These are phyloP conservation scores for Naegleria gruberi DNA, from an alignment of 208 protist species.

Conservation along the genomic window DNA sequence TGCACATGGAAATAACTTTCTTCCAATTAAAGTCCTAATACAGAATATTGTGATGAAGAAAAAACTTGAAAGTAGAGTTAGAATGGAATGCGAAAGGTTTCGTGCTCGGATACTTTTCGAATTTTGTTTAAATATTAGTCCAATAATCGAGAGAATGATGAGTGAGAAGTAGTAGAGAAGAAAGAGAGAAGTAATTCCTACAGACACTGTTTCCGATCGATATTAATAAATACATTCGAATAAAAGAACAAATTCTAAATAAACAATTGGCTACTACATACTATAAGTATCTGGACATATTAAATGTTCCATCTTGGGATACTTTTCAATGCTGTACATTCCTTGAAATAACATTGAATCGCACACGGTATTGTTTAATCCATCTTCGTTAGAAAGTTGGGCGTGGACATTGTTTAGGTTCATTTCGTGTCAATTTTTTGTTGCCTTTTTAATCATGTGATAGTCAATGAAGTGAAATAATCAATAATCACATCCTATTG, in stretches of 20 bases:
- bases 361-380: too few relatives aligned
- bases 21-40: background rate
- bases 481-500: too few relatives aligned
- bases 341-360: too few relatives aligned
- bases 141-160: background rate
- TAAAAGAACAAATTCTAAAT: background rate
- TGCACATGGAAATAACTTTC: background rate
- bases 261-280: background rate
- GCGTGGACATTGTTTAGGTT: too few relatives aligned
- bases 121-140: background rate
- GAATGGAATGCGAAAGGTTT: background rate
- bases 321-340: background rate
- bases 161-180: background rate
- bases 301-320: background rate
- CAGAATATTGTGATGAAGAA: background rate
- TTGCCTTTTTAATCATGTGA: too few relatives aligned
- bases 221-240: background rate
- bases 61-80: background rate
- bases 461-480: too few relatives aligned
- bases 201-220: background rate
- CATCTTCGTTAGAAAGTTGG: too few relatives aligned
- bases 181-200: background rate
- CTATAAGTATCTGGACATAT: background rate
- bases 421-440: too few relatives aligned
- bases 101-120: background rate